These are phyloP conservation scores for Amoeboradix gromovi DNA, from an alignment of 371 early-diverging fungal genomes.

Conservation along the genomic window DNA sequence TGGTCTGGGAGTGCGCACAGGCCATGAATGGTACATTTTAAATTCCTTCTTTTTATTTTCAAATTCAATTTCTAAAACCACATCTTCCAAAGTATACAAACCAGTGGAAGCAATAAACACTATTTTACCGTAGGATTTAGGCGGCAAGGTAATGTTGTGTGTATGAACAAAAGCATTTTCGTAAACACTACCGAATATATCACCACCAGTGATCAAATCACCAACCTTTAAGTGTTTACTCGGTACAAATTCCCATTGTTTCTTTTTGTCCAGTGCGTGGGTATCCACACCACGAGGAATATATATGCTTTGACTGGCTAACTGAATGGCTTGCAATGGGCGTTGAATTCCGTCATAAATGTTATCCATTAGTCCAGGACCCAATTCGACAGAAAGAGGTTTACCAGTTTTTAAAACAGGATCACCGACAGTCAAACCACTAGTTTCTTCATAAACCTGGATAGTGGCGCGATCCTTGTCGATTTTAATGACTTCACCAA, in stretches of 20 bases:
- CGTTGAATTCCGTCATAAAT: conserved; percentile 99
- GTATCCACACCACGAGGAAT: conserved; percentile 97
- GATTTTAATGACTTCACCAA: conserved; percentile 99
- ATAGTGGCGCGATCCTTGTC: conserved; percentile 95
- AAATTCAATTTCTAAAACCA: conserved; percentile 77
- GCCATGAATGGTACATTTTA: conserved; percentile 96
- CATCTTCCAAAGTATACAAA: conserved; percentile 66
- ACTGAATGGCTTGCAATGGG: conserved; percentile 84
- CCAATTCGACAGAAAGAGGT: conserved; percentile 96
- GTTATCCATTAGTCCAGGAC: conserved; percentile 94
- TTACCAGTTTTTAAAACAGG: conserved; percentile 89
- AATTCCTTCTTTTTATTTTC: conserved; percentile 54
- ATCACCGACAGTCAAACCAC: conserved; percentile 94
- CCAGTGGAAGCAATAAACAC: conserved; percentile 85
- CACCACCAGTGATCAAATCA: conserved; percentile 90
- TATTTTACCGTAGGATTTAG: conserved; percentile 73
- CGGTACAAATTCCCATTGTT: conserved; percentile 88
- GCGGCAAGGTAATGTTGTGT: conserved; percentile 88
- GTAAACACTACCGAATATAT: conserved; percentile 77
- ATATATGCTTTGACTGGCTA: conserved; percentile 75
- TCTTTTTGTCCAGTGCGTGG: conserved; percentile 68
- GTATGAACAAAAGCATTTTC: conserved; percentile 82
- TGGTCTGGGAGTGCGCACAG: conserved; percentile 95
- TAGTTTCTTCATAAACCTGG: conserved; percentile 99
- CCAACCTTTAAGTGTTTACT: conserved; percentile 49